Percentiles rank a stretch among this genome's conserved stretches.
phyloP scores from a whole-genome alignment of 1,139 yeast species.

The Protomyces pachydermus region DNA sequence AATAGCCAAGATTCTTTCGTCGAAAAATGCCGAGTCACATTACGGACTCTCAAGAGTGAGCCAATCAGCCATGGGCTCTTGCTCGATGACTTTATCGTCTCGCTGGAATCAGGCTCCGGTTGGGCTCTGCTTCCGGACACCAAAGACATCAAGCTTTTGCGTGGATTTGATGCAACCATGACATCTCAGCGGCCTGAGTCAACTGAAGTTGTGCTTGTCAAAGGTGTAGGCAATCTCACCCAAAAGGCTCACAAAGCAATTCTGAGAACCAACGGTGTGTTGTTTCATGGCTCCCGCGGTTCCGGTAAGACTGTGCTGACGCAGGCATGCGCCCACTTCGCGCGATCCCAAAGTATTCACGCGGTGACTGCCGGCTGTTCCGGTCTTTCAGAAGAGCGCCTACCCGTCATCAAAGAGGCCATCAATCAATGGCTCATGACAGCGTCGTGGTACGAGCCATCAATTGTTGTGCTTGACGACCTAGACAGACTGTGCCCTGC shows the following conservation, averaged over 20 bases:
- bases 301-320: slow-evolving; percentile 54
- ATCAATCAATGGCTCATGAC: slow-evolving; percentile 46
- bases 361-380: slow-evolving; percentile 6
- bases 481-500: slow-evolving; percentile 71
- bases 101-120: neutral
- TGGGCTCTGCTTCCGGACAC: slow-evolving; percentile 8
- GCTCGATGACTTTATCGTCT: slow-evolving; percentile 1
- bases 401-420: slow-evolving; percentile 2
- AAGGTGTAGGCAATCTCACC: slow-evolving; percentile 55
- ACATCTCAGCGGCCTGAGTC: too few relatives aligned
- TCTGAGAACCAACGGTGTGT: slow-evolving; percentile 50
- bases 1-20: slow-evolving; percentile 5
- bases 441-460: slow-evolving; percentile 76
- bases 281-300: slow-evolving; percentile 71
- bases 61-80: slow-evolving; percentile 21
- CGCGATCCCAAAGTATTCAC: neutral
- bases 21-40: neutral
- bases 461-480: slow-evolving; percentile 71
- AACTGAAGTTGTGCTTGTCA: slow-evolving; percentile 38
- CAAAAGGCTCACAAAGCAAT: slow-evolving; percentile 47
- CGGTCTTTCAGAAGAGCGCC: slow-evolving; percentile 4
- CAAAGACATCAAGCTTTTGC: neutral
- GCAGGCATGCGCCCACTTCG: neutral
- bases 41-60: neutral
- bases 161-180: slow-evolving; percentile 27